Evolutionary conservation across 192 early-diverging fungal genomes (phyloP).

Genomic region (Coemansia sp.): DNA sequence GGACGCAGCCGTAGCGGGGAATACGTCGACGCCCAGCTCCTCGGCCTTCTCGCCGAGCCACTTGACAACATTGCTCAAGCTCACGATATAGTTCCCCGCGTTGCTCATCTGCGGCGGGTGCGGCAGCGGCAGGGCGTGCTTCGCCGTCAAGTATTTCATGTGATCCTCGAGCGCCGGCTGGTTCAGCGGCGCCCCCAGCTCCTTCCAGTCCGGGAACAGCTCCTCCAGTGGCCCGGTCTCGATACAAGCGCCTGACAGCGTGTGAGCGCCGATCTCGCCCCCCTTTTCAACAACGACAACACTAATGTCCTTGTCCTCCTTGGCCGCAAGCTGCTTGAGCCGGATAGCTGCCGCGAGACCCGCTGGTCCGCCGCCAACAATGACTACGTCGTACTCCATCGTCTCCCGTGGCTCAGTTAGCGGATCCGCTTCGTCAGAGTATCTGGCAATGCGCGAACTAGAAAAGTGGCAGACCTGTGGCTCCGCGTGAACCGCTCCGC

Average conservation of each 20-base stretch:
- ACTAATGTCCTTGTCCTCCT: slow-evolving; percentile 77
- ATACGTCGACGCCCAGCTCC: slow-evolving; percentile 93
- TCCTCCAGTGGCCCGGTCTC: slow-evolving; percentile 92
- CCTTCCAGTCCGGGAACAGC: slow-evolving; percentile 97
- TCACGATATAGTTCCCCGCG: slow-evolving; percentile 96
- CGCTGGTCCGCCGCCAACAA: slow-evolving; percentile 93
- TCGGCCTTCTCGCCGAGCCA: slow-evolving; percentile 98
- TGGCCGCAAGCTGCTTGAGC: slow-evolving; percentile 85
- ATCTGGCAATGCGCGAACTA: background rate
- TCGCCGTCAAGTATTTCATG: slow-evolving; percentile 82
- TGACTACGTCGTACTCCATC: slow-evolving; percentile 94
- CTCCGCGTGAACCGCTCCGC: background rate
- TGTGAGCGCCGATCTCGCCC: slow-evolving; percentile 92
- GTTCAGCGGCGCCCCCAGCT: slow-evolving; percentile 89
- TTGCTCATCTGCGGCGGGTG: slow-evolving; percentile 97
- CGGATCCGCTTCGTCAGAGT: slow-evolving; percentile 53
- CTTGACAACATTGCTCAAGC: slow-evolving; percentile 87
- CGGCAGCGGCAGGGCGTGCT: slow-evolving; percentile 75
- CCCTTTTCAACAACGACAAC: slow-evolving; percentile 96
- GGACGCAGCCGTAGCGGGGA: slow-evolving; percentile 87
- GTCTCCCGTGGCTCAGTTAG: slow-evolving; percentile 62
- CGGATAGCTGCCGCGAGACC: slow-evolving; percentile 95
- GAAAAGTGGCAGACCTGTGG: slow-evolving; percentile 6
- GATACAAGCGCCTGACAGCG: slow-evolving; percentile 91
- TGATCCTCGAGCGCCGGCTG: slow-evolving; percentile 81